Base-by-base conservation (phyloP, 2,329 filamentous ascomycete species). In the Dendryphion nanum region DNA sequence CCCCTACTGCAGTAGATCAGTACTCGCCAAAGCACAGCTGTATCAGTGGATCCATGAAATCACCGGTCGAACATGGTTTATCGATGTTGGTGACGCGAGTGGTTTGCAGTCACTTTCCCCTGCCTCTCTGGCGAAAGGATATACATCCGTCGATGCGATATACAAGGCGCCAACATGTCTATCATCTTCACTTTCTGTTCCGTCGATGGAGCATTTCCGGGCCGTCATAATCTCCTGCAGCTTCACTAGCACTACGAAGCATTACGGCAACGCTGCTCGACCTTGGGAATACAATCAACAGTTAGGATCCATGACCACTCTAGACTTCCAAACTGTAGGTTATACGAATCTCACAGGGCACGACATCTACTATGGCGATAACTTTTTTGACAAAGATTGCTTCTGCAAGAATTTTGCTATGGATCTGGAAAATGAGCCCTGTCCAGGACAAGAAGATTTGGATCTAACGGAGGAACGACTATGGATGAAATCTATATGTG, bases 401-500 rank as follows among this genome's bases (percentile, higher is more conserved):
- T 61, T 65, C 45, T 64, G 61, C 42, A 35, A 41, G 20, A 19
- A 40, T 7, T 57, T 57, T 33, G 35, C 30, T 33, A 35, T 51
- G 19, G 40, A 54, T 28, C 17, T 19, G 6, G 33, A 40, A 19
- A 18, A 35, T 8, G 47, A 53, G 19, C 44, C 49, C n/a, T 62
- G 57, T 47, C 39, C 38, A 28, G 36, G 16, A 4, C 40, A 33
- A 41, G 47, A 32, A 16, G 21, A 37, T 2, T 29, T 61, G 37
- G 53, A 47, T 24, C 42, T 48, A 19, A 63, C 58, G 23, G 53
- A 28, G 28, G 51, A 61, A 40, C 48, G 51, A n/a, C 33, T 62
- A 6, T 64, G 59, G 61, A 44, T 64, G 30, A 47, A 53, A 43
- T 59, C 54, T 26, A 61, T 53, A 18, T 64, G 61, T 42, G 59